Conservation (phyloP, 192 early-diverging fungal species). For the Entomortierella chlamydospora region DNA sequence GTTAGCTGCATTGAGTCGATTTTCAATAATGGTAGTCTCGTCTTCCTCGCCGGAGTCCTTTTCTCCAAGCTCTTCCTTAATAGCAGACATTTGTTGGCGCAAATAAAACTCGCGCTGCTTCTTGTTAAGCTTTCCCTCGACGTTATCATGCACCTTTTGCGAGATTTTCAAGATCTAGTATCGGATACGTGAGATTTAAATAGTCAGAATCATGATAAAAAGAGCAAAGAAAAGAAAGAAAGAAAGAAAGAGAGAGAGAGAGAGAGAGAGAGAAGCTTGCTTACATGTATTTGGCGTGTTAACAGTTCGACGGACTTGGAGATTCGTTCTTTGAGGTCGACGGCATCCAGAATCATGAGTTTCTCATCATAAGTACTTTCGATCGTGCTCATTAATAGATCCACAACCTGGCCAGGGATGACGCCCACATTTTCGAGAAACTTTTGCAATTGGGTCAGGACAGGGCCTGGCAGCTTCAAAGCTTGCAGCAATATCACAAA, state of each 20-base stretch:
- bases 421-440: slow-evolving; percentile 67
- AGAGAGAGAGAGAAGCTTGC: too few relatives aligned
- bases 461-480: slow-evolving; percentile 73
- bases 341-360: slow-evolving; percentile 66
- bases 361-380: slow-evolving; percentile 79
- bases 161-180: slow-evolving; percentile 77
- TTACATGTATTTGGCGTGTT: slow-evolving; percentile 75
- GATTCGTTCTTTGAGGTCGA: slow-evolving; percentile 69
- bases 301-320: slow-evolving; percentile 68
- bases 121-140: slow-evolving; percentile 80
- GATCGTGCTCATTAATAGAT: slow-evolving; percentile 78
- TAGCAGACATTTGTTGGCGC: slow-evolving; percentile 85
- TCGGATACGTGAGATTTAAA: too few relatives aligned
- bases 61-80: slow-evolving; percentile 84
- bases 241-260: not conserved
- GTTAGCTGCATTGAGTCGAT: slow-evolving; percentile 66
- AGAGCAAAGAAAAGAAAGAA: not conserved
- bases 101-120: slow-evolving; percentile 87
- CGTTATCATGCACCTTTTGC: slow-evolving; percentile 75
- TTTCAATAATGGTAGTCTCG: slow-evolving; percentile 69
- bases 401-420: slow-evolving; percentile 68
- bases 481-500: slow-evolving; percentile 66
- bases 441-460: slow-evolving; percentile 70
- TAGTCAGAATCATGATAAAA: too few relatives aligned
- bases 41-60: slow-evolving; percentile 73